A percentile compares a stretch with the other conserved stretches of the same genome.
These are phyloP conservation scores for Suillus decipiens DNA, from an alignment of 768 basidiomycete species.

Conservation along the genomic window DNA sequence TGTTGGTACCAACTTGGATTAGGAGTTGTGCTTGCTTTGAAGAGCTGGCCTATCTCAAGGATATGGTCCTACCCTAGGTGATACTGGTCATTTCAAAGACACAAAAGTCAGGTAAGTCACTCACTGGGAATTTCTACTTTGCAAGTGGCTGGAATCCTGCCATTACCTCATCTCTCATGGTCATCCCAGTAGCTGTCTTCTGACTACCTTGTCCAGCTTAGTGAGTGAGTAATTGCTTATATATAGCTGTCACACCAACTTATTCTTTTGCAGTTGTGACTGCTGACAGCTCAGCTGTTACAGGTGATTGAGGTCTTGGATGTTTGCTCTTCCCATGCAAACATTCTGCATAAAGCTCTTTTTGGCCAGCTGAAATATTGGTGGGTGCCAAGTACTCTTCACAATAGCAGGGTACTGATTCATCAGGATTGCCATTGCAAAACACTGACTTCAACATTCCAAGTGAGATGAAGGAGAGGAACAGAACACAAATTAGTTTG, in stretches of 20 bases:
- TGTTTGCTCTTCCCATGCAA: slow-evolving; percentile 1
- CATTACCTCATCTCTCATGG: too few species aligned
- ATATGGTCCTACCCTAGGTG: neutral
- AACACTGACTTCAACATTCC: neutral
- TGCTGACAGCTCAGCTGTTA: too few species aligned
- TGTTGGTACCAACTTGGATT: slow-evolving; percentile 6
- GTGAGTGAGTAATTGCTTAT: too few species aligned
- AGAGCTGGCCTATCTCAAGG: neutral
- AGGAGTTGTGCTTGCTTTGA: neutral
- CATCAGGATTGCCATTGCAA: neutral
- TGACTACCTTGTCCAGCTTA: too few species aligned
- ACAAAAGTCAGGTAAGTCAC: too few species aligned
- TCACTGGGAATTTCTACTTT: too few species aligned
- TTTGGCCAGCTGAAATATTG: neutral
- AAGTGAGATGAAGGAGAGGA: neutral
- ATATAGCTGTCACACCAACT: too few species aligned
- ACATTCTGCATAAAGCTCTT: neutral
- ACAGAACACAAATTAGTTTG: neutral
- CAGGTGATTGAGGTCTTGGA: neutral
- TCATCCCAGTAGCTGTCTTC: too few species aligned
- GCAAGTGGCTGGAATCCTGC: too few species aligned
- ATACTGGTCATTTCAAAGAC: neutral
- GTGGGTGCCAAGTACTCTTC: neutral
- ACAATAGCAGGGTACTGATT: neutral
- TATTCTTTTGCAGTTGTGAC: too few species aligned